phyloP scores from a whole-genome alignment of 2,329 filamentous ascomycete genomes.

The Cylindrodendrum hubeiense region DNA sequence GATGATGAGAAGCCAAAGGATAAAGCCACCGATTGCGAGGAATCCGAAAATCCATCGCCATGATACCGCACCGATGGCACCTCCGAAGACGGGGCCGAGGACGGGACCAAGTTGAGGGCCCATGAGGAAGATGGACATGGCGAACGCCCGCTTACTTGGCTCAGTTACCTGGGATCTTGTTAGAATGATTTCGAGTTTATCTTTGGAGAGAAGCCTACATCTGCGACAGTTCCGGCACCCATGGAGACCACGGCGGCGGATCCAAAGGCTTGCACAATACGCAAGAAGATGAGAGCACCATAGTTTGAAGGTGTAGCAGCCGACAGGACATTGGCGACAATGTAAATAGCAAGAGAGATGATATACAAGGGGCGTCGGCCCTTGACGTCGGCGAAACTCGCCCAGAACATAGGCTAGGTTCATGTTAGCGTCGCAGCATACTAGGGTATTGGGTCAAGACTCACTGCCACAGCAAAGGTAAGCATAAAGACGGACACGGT shows the following conservation, averaged over 20 bases:
- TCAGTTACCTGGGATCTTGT: slow-evolving; percentile 42
- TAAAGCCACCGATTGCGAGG: slow-evolving; percentile 46
- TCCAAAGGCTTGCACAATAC: slow-evolving; percentile 57
- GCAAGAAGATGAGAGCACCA: slow-evolving; percentile 52
- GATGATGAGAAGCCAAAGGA: slow-evolving; percentile 44
- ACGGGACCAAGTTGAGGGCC: slow-evolving; percentile 60
- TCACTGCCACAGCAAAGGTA: slow-evolving; percentile 55
- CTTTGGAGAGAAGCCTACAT: slow-evolving; percentile 37
- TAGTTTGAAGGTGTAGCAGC: slow-evolving; percentile 53
- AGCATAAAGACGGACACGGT: slow-evolving; percentile 60
- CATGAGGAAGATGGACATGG: slow-evolving; percentile 57
- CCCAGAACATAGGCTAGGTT: slow-evolving; percentile 54
- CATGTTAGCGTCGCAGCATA: background rate
- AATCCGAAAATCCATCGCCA: slow-evolving; percentile 62
- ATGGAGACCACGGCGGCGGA: slow-evolving; percentile 57
- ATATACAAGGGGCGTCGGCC: slow-evolving; percentile 57
- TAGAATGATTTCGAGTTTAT: background rate
- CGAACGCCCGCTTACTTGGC: slow-evolving; percentile 52
- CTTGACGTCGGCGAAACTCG: slow-evolving; percentile 53
- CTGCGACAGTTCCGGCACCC: slow-evolving; percentile 57
- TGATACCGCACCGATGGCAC: slow-evolving; percentile 49
- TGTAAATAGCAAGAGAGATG: slow-evolving; percentile 53
- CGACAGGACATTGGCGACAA: slow-evolving; percentile 54
- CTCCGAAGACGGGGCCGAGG: slow-evolving; percentile 57
- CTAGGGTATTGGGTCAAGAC: slow-evolving; percentile 9